These are phyloP conservation scores for Taxillus chinensis DNA, from an alignment of 164 flowering plant species.

Conservation along the genomic window DNA sequence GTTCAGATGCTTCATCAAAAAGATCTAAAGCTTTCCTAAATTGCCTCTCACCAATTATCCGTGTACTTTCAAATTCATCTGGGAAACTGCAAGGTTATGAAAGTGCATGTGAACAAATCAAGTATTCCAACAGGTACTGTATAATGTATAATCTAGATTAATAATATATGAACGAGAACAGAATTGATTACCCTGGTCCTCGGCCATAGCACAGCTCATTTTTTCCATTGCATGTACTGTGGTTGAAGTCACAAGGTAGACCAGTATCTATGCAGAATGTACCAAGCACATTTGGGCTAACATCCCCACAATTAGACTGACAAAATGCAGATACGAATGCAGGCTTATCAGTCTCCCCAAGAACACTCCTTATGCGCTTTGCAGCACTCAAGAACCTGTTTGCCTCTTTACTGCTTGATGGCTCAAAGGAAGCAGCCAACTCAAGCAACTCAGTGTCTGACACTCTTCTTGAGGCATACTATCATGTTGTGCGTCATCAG, in stretches of 20 bases:
- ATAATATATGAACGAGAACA: neutral
- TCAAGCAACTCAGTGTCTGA: conserved; percentile 66
- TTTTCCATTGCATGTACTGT: conserved; percentile 94
- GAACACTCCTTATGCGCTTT: conserved; percentile 61
- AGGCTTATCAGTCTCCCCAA: conserved; percentile 58
- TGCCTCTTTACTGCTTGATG: conserved; percentile 57
- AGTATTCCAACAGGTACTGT: neutral
- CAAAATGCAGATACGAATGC: conserved; percentile 92
- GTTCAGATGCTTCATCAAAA: conserved; percentile 67
- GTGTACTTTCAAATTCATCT: conserved; percentile 97
- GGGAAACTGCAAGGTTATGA: conserved; percentile 51
- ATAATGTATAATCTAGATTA: neutral
- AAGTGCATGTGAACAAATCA: neutral
- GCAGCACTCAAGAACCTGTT: conserved; percentile 52
- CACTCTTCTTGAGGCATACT: conserved; percentile 58
- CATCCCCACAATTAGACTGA: conserved; percentile 96
- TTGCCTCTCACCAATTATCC: conserved; percentile 87
- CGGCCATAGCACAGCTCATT: conserved; percentile 95
- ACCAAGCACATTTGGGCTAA: conserved; percentile 97
- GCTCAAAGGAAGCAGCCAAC: conserved; percentile 72
- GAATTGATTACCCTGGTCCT: conserved; percentile 77
- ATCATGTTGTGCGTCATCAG: conserved; percentile 11
- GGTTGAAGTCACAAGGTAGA: conserved; percentile 96
- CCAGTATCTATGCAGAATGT: conserved; percentile 91
- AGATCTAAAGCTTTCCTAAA: conserved; percentile 73